Conservation (phyloP, 208 protist genomes). For the Leishmania gerbilli region DNA sequence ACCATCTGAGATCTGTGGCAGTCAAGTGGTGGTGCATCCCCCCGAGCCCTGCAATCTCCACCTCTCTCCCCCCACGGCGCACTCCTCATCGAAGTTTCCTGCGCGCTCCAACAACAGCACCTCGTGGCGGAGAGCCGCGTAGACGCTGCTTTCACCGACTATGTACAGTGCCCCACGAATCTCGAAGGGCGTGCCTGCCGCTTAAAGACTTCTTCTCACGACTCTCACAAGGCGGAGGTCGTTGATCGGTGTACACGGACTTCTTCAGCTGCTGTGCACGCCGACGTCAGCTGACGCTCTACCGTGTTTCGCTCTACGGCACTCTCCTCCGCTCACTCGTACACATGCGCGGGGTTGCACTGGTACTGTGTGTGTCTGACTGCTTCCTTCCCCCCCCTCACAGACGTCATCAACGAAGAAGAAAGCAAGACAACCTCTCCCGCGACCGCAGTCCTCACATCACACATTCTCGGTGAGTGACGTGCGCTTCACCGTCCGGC, state of each 20-base stretch:
- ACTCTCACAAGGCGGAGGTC: not conserved
- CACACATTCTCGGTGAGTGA: not conserved
- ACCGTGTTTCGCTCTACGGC: not conserved
- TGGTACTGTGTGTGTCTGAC: not conserved
- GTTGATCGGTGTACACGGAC: not conserved
- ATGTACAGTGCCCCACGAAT: not conserved
- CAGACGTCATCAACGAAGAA: not conserved
- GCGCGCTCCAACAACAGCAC: slow-evolving; percentile 10
- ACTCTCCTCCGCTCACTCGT: not conserved
- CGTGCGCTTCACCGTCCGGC: not conserved
- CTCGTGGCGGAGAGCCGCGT: slow-evolving; percentile 18
- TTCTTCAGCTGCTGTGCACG: not conserved
- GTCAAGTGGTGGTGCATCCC: not conserved
- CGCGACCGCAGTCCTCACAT: not conserved
- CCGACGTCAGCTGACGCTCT: not conserved
- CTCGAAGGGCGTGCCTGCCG: slow-evolving; percentile 6
- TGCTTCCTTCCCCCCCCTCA: too few relatives aligned
- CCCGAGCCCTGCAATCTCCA: not conserved
- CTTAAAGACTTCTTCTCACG: slow-evolving; percentile 1
- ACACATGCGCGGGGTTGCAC: not conserved
- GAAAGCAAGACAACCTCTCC: not conserved
- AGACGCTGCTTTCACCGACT: slow-evolving; percentile 1
- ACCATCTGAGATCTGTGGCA: not conserved
- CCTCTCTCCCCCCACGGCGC: not conserved
- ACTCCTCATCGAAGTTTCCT: not conserved